A percentile compares a stretch with the other conserved stretches of the same genome.
phyloP scores from a whole-genome alignment of 1,139 yeast species.

The Yamadazyma diospyri region DNA sequence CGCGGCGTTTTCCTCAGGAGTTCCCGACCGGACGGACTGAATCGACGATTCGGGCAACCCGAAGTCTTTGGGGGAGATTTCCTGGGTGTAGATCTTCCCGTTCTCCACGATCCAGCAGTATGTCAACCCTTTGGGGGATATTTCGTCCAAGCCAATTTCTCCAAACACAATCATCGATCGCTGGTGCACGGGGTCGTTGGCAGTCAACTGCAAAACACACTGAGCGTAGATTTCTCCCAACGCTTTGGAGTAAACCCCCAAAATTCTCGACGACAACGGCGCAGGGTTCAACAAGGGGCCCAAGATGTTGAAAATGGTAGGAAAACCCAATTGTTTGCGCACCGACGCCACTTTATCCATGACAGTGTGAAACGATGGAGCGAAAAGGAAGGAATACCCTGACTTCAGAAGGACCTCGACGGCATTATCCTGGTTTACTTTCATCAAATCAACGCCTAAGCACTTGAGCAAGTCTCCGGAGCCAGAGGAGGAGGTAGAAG shows the following conservation, averaged over 20 bases:
- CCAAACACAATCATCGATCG: constrained; percentile 90
- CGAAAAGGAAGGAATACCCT: constrained; percentile 74
- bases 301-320: constrained; percentile 87
- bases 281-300: constrained; percentile 95
- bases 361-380: constrained; percentile 94
- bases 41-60: constrained; percentile 75
- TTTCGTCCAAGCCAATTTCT: constrained; percentile 84
- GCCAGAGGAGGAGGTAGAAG: constrained; percentile 89
- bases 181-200: constrained; percentile 41
- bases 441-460: constrained; percentile 73
- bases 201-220: constrained; percentile 59
- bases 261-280: constrained; percentile 72
- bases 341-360: constrained; percentile 82
- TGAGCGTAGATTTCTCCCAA: constrained; percentile 83
- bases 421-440: constrained; percentile 63
- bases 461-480: constrained; percentile 82
- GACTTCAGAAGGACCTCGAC: constrained; percentile 56
- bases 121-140: constrained; percentile 82
- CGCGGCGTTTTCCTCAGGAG: constrained; percentile 81
- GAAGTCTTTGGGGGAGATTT: constrained; percentile 65
- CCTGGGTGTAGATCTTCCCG: constrained; percentile 31
- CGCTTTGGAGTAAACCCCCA: constrained; percentile 81
- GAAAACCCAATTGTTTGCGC: constrained; percentile 75
- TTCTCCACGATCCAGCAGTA: constrained; percentile 71
- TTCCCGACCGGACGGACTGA: constrained; percentile 69